These are phyloP conservation scores for Zhuliangozyma parablackwelliae DNA, from an alignment of 1,139 yeast species.

Conservation along the genomic window DNA sequence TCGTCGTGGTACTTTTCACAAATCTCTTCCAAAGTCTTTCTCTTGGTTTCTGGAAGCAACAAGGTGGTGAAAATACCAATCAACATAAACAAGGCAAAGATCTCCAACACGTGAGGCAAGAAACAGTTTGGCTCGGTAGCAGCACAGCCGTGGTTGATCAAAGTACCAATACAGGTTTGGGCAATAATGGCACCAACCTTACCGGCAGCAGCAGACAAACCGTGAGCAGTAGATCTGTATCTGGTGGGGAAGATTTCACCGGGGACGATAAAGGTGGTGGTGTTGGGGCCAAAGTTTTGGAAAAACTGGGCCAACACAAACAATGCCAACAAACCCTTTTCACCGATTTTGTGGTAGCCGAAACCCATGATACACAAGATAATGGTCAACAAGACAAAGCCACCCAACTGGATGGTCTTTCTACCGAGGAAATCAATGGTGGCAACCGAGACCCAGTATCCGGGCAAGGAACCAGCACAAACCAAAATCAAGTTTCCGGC, in stretches of 20 bases:
- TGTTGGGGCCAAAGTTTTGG: constrained; percentile 92
- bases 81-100: constrained; percentile 87
- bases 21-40: constrained; percentile 81
- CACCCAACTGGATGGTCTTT: constrained; percentile 72
- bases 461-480: constrained; percentile 91
- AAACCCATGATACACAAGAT: constrained; percentile 74
- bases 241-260: constrained; percentile 97
- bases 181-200: constrained; percentile 97
- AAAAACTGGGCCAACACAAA: constrained; percentile 78
- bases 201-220: constrained; percentile 94
- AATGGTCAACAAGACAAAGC: constrained; percentile 65
- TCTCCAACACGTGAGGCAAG: constrained; percentile 89
- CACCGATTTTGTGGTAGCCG: constrained; percentile 60
- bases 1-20: constrained; percentile 78
- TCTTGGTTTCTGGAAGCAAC: constrained; percentile 83
- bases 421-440: constrained; percentile 77
- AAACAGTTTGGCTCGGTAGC: constrained; percentile 59
- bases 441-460: constrained; percentile 80
- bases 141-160: constrained; percentile 72
- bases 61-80: constrained; percentile 62
- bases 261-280: constrained; percentile 92
- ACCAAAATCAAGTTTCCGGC: constrained; percentile 85
- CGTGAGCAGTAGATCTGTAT: constrained; percentile 97
- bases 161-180: constrained; percentile 83
- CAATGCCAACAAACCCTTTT: constrained; percentile 65